Conservation (phyloP, 2,329 filamentous ascomycete species). For the Colletotrichum noveboracense region DNA sequence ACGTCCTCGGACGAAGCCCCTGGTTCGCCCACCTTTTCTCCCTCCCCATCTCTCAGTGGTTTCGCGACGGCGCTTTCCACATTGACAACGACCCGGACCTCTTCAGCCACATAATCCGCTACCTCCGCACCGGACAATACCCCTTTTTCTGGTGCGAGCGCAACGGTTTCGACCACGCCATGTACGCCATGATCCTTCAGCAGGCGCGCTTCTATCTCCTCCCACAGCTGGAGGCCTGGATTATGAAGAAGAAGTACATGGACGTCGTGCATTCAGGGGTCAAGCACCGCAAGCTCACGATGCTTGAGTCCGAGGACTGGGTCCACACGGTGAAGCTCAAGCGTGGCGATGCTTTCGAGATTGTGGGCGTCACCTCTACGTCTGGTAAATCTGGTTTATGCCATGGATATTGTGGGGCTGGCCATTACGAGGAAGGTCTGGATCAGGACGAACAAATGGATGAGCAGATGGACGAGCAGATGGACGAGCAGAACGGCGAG, state of each 20-base stretch:
- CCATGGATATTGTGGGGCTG: background rate
- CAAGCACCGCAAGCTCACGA: background rate
- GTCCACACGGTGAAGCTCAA: background rate
- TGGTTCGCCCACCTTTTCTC: slow-evolving; percentile 10
- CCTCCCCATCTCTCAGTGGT: slow-evolving; percentile 8
- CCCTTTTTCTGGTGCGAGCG: slow-evolving; percentile 37
- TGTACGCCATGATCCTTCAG: slow-evolving; percentile 36
- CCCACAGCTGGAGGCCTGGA: slow-evolving; percentile 28
- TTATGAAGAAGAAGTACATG: slow-evolving; percentile 23
- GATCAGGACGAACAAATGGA: background rate
- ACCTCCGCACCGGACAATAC: slow-evolving; percentile 35
- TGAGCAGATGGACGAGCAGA: background rate
- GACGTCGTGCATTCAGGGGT: slow-evolving; percentile 21
- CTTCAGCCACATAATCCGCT: slow-evolving; percentile 39
- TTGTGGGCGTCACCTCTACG: background rate
- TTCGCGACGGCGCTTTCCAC: slow-evolving; percentile 20
- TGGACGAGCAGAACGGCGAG: background rate
- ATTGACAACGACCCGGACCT: slow-evolving; percentile 40
- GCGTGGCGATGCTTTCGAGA: background rate
- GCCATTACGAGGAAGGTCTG: background rate
- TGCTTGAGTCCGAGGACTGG: background rate
- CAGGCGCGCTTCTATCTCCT: slow-evolving; percentile 39
- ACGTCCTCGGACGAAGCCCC: slow-evolving; percentile 11
- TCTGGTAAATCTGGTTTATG: background rate
- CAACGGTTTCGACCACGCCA: slow-evolving; percentile 35